Base-by-base conservation (phyloP, 176 grass and related monocot species). In the Aegilops bicornis region DNA sequence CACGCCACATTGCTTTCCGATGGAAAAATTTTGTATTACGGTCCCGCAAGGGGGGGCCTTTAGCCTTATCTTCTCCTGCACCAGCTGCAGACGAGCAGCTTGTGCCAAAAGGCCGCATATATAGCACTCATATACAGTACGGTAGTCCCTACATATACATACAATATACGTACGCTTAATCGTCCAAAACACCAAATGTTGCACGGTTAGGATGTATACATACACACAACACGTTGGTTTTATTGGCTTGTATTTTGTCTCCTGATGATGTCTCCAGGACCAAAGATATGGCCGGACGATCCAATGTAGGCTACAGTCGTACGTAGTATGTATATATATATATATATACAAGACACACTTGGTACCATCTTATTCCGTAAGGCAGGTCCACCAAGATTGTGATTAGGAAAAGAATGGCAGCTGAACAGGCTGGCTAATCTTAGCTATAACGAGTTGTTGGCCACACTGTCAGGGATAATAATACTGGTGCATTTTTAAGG, bases 111-210 rank as follows among this genome's bases (percentile, higher is more conserved):
- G 68, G 80, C 73, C 67, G 45, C 68, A 73, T 36, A 65, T 13
- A 60, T 58, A 64, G 32, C 79, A 76, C 80, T 80, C 60, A 80
- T 68, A 48, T 76, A 71, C 63, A 30, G 47, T 79, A 66, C 27
- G n/a, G 89, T 19, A 54, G 50, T 82, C 23, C 73, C 65, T 81
- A 71, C 89, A 50, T 76, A 73, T 87, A 40, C 52, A 20, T 56
- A 20, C 16, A 56, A 19, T 72, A 72, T 75, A 47, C 70, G 29
- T 84, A 80, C 59, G 64, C 69, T 65, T 35, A 81, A 52, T 70
- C 16, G 67, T 68, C 60, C 8, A 75, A 22, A 5, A 47, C 60
- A 60, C 68, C 16, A 75, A 22, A 2, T n/a, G 15, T 35, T 69
- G 27, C 68, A 80, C 45, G 37, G 76, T 77, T 74, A 22, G 66